These are phyloP conservation scores for Phytophthora aleatoria DNA, from an alignment of 352 stramenopile genomes.

Conservation along the genomic window DNA sequence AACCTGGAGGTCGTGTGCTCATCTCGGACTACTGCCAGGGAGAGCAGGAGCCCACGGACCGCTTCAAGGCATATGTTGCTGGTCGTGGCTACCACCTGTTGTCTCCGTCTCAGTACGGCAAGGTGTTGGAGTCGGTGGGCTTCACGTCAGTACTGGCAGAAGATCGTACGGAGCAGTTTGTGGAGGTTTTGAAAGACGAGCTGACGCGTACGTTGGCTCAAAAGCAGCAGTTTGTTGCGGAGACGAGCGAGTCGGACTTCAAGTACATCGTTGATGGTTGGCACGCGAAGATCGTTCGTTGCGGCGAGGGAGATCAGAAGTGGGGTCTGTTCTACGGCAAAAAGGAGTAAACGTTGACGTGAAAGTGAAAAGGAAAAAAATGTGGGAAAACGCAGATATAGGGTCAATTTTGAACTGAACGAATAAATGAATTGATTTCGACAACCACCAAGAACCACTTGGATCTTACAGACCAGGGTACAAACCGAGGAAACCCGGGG, in stretches of 20 bases:
- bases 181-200: slow-evolving; percentile 67
- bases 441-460: not conserved
- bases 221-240: slow-evolving; percentile 69
- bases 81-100: slow-evolving; percentile 71
- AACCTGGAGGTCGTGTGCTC: slow-evolving; percentile 61
- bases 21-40: slow-evolving; percentile 79
- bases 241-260: slow-evolving; percentile 73
- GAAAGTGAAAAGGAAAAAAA: not conserved
- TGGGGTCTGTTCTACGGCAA: slow-evolving; percentile 76
- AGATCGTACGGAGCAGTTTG: slow-evolving; percentile 73
- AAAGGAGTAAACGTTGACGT: slow-evolving; percentile 41
- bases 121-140: slow-evolving; percentile 50
- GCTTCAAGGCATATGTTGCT: slow-evolving; percentile 65
- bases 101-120: slow-evolving; percentile 63
- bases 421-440: slow-evolving; percentile 16
- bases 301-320: slow-evolving; percentile 71
- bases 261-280: slow-evolving; percentile 72
- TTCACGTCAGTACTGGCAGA: slow-evolving; percentile 63
- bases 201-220: slow-evolving; percentile 55
- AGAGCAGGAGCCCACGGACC: slow-evolving; percentile 50
- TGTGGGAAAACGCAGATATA: not conserved
- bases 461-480: slow-evolving; percentile 32
- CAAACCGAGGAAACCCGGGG: slow-evolving; percentile 43
- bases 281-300: slow-evolving; percentile 71
- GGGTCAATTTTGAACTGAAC: not conserved